These are phyloP conservation scores for Fusarium sp. DNA, from an alignment of 2,329 filamentous ascomycete species.

Conservation along the genomic window DNA sequence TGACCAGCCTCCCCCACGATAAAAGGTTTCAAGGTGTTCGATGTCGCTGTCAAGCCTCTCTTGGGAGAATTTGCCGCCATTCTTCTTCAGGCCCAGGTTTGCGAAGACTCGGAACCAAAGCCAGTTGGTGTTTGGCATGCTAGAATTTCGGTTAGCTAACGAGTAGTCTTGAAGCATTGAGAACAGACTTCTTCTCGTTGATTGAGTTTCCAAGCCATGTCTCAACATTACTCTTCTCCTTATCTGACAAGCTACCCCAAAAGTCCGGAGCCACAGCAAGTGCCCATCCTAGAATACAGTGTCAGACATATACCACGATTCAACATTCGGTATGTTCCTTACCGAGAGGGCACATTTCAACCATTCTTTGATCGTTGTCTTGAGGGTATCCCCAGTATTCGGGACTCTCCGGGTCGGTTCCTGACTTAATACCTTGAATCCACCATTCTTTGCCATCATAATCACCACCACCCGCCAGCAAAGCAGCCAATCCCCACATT, in stretches of 20 bases:
- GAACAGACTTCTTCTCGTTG: constrained; percentile 75
- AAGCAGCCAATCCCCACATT: constrained; percentile 77
- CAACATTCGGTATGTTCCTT: constrained; percentile 8
- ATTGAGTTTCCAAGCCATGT: constrained; percentile 79
- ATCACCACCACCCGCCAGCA: constrained; percentile 74
- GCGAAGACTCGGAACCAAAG: constrained; percentile 89
- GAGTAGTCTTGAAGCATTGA: too few species aligned
- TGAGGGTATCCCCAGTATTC: constrained; percentile 83
- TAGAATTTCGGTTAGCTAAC: constrained; percentile 49
- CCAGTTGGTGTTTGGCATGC: constrained; percentile 77
- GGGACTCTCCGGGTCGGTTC: constrained; percentile 74
- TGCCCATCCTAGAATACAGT: constrained; percentile 64
- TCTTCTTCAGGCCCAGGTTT: constrained; percentile 80
- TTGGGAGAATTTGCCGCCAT: constrained; percentile 77
- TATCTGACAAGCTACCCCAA: constrained; percentile 72
- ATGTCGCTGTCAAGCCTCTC: constrained; percentile 79
- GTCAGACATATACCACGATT: constrained; percentile 1
- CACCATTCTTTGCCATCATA: constrained; percentile 72
- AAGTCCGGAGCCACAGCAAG: constrained; percentile 75
- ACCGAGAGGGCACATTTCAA: constrained; percentile 83
- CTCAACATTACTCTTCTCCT: constrained; percentile 74
- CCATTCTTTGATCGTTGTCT: constrained; percentile 85
- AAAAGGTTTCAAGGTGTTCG: constrained; percentile 81
- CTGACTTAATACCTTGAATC: constrained; percentile 76
- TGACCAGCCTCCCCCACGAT: constrained; percentile 84